Evolutionary conservation across 306 rosid species (phyloP).

Genomic region (Fragaria nilgerrensis): DNA sequence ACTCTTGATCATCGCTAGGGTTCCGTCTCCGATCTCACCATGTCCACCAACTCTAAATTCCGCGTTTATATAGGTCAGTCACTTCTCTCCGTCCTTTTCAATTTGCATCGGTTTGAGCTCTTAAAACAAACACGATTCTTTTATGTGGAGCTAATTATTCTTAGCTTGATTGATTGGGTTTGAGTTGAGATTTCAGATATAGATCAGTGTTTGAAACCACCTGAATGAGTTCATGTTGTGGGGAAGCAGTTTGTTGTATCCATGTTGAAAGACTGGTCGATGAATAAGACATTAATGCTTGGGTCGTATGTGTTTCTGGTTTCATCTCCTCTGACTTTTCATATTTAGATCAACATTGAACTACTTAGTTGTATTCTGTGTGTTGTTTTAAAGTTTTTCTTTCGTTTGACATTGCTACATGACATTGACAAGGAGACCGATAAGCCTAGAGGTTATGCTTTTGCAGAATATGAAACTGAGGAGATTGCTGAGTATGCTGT

Average conservation of each 20-base stretch:
- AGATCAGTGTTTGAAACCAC: no score
- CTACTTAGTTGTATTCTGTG: neutral
- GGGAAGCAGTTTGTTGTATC: neutral
- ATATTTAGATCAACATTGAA: neutral
- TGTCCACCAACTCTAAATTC: conserved; percentile 49
- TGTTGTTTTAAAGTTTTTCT: neutral
- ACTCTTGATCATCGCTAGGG: conserved; percentile 7
- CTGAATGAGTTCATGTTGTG: neutral
- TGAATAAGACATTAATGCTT: no score
- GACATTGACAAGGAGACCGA: conserved; percentile 68
- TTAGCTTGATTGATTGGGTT: neutral
- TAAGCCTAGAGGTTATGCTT: conserved; percentile 74
- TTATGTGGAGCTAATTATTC: no score
- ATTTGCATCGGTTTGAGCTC: neutral
- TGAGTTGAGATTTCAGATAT: neutral
- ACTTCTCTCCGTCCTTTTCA: neutral
- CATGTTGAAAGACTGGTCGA: neutral
- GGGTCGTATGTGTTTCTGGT: neutral
- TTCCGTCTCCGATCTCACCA: conserved; percentile 23
- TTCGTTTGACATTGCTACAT: conserved; percentile 4
- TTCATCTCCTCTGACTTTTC: neutral
- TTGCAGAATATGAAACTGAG: conserved; percentile 82
- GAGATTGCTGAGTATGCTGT: conserved; percentile 89
- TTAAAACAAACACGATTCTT: neutral
- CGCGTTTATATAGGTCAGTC: conserved; percentile 47